phyloP scores from a whole-genome alignment of 345 rosid genomes.

The Melaleuca quinquenervia region DNA sequence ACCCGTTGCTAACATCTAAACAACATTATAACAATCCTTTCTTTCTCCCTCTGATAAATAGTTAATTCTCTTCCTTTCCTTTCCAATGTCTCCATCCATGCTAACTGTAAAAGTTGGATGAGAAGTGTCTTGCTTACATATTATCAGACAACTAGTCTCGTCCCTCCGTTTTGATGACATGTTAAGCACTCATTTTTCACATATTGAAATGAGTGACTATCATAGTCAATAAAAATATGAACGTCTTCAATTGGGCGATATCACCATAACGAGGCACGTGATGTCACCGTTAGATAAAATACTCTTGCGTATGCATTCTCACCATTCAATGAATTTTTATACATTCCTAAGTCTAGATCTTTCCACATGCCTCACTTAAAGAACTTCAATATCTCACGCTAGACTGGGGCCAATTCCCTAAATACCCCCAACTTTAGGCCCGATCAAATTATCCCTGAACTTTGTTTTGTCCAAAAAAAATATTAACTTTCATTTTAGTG shows the following conservation, averaged over 20 bases:
- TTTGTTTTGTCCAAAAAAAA: not conserved
- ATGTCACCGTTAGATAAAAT: not conserved
- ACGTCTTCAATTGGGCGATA: not conserved
- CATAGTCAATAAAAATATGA: not conserved
- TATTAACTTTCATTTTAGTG: not conserved
- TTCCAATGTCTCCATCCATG: not conserved
- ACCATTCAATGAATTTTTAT: not conserved
- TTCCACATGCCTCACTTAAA: not conserved
- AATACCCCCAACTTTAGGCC: not conserved
- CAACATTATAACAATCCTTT: not conserved
- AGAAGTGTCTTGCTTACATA: not conserved
- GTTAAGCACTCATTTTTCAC: not conserved
- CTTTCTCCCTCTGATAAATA: not conserved
- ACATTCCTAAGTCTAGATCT: not conserved
- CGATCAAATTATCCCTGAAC: rapidly evolving
- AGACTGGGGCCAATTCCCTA: not conserved
- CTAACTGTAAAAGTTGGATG: not conserved
- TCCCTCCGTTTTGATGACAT: not conserved
- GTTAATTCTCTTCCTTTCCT: not conserved
- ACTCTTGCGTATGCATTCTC: not conserved
- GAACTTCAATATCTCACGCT: not conserved
- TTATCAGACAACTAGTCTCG: not conserved
- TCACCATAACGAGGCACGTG: rapidly evolving
- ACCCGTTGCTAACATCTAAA: not conserved
- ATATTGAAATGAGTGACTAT: not conserved